These are phyloP conservation scores for Podaxis carcinomalis DNA, from an alignment of 768 basidiomycete genomes.

Conservation along the genomic window DNA sequence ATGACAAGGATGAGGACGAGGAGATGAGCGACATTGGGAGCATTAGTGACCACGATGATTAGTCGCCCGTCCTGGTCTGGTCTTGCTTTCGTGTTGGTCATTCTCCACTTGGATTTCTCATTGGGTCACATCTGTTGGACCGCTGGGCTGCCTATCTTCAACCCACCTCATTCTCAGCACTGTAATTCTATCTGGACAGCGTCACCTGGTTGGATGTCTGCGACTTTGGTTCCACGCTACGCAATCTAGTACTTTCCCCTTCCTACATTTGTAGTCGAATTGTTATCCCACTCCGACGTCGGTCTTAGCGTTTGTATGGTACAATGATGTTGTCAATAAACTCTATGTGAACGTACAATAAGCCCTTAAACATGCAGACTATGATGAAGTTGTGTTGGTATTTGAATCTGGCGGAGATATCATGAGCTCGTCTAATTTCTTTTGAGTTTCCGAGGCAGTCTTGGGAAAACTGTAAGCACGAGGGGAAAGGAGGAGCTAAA, in stretches of 20 bases:
- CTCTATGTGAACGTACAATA: constrained; percentile 4
- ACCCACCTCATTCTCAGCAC: neutral
- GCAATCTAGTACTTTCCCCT: constrained; percentile 1
- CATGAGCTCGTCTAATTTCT: constrained; percentile 69
- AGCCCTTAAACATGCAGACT: neutral
- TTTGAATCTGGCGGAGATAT: constrained; percentile 24
- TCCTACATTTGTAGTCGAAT: constrained; percentile 11
- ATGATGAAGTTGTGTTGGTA: constrained; percentile 20
- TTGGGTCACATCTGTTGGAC: constrained; percentile 9
- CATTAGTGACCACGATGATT: constrained; percentile 64
- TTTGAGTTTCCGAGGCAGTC: constrained; percentile 71
- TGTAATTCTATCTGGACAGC: constrained; percentile 7
- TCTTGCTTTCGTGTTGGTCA: neutral
- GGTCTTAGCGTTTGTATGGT: constrained; percentile 16
- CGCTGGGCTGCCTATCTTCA: constrained; percentile 8
- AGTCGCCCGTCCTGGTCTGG: constrained; percentile 15
- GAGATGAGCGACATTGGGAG: constrained; percentile 88
- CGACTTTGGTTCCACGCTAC: neutral
- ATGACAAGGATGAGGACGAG: constrained; percentile 71
- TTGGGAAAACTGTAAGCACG: constrained; percentile 23
- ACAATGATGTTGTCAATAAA: constrained; percentile 20
- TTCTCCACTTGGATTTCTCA: neutral
- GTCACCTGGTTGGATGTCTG: neutral
- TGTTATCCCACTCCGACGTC: constrained; percentile 3
- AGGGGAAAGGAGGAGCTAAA: neutral